Percentiles rank a stretch among this genome's conserved stretches.
Conservation (phyloP, 1,139 yeast genomes). For the Hansenula lynferdii region DNA sequence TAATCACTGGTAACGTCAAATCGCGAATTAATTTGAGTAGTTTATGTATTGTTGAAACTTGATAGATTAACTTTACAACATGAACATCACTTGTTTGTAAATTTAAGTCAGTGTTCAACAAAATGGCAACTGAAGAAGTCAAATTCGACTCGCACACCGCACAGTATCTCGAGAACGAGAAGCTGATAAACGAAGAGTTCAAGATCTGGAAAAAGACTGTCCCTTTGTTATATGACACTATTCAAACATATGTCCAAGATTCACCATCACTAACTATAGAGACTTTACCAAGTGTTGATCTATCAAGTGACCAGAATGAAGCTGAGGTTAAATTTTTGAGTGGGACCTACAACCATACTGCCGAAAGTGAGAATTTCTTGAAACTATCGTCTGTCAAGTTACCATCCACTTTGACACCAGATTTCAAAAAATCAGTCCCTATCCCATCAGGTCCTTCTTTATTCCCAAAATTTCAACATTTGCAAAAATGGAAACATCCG, state of each 20-base stretch:
- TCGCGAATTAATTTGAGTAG: too few relatives aligned
- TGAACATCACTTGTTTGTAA: too few relatives aligned
- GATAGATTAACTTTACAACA: too few relatives aligned
- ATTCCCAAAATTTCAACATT: slow-evolving; percentile 30
- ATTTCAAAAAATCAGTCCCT: slow-evolving; percentile 28
- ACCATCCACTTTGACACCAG: slow-evolving; percentile 46
- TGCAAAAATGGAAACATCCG: slow-evolving; percentile 42
- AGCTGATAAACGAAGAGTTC: slow-evolving; percentile 57
- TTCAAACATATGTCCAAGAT: slow-evolving; percentile 53
- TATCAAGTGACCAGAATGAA: slow-evolving; percentile 31
- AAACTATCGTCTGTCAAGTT: slow-evolving; percentile 41
- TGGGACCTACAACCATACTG: slow-evolving; percentile 44
- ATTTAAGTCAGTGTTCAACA: not conserved
- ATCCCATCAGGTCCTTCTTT: slow-evolving; percentile 19
- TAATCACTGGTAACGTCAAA: too few relatives aligned
- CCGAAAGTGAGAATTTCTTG: slow-evolving; percentile 35
- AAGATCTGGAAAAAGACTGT: slow-evolving; percentile 95
- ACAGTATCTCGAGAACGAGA: slow-evolving; percentile 27
- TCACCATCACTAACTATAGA: slow-evolving; percentile 34
- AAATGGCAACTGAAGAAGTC: not conserved
- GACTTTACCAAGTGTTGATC: slow-evolving; percentile 39
- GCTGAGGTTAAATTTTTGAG: slow-evolving; percentile 38
- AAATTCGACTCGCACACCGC: slow-evolving; percentile 7
- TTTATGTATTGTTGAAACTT: too few relatives aligned
- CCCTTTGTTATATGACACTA: slow-evolving; percentile 79